Evolutionary conservation across 2,329 filamentous ascomycete genomes (phyloP).

Genomic region (Blastomyces parvus): DNA sequence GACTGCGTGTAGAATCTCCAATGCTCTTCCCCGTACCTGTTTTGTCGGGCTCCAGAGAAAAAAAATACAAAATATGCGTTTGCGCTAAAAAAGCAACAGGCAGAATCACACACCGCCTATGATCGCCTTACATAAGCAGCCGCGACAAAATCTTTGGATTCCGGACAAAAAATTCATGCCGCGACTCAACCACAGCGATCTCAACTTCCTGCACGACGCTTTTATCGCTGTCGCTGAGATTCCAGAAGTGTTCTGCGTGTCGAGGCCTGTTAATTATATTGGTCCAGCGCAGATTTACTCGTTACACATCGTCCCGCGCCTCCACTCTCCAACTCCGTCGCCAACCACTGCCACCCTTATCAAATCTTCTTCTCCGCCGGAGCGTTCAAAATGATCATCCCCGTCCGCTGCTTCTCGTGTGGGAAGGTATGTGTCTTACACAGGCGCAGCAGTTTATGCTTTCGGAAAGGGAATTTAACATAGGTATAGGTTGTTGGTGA

Average conservation of each 20-base stretch:
- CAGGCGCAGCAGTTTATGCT: neutral
- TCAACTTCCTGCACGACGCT: neutral
- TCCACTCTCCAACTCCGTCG: neutral
- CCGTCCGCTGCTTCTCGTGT: conserved; percentile 96
- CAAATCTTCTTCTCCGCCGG: neutral
- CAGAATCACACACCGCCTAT: neutral
- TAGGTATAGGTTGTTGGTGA: conserved; percentile 74
- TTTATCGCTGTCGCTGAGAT: neutral
- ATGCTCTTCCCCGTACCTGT: no score
- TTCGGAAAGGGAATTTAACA: conserved; percentile 24
- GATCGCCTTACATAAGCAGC: neutral
- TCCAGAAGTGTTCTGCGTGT: neutral
- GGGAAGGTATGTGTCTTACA: conserved; percentile 63
- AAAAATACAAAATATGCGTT: neutral
- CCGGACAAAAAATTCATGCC: neutral
- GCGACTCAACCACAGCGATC: neutral
- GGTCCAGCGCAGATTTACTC: neutral
- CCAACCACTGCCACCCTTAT: neutral
- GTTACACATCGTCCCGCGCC: neutral
- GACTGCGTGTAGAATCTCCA: neutral
- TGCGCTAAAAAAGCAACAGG: neutral
- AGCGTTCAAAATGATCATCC: conserved; percentile 71
- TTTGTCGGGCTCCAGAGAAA: neutral
- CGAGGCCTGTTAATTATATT: neutral
- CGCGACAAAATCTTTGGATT: neutral